phyloP scores from a whole-genome alignment of 371 early-diverging fungal genomes.

The Syncephalis plumigaleata region DNA sequence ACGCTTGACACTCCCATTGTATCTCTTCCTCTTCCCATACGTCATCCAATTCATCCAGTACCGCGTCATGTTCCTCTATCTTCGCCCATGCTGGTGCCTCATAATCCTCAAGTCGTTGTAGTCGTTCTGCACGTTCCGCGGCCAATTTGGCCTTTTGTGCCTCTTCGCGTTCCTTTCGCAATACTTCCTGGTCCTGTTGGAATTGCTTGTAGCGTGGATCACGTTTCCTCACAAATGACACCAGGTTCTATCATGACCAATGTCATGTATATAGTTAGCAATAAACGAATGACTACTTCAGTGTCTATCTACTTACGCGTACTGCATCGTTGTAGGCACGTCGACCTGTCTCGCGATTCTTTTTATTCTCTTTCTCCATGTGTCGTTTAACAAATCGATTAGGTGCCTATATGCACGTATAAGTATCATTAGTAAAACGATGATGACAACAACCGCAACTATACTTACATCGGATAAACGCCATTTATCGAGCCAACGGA shows the following conservation, averaged over 20 bases:
- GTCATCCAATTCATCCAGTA: slow-evolving; percentile 10
- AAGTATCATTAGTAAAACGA: background rate
- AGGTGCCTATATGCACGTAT: slow-evolving; percentile 21
- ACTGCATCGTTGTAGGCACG: slow-evolving; percentile 78
- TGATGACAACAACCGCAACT: slow-evolving; percentile 2
- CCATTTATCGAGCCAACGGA: slow-evolving; percentile 82
- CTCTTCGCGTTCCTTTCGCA: slow-evolving; percentile 22
- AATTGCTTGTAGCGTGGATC: slow-evolving; percentile 56
- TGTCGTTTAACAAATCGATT: slow-evolving; percentile 60
- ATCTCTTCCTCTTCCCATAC: slow-evolving; percentile 17
- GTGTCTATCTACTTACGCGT: slow-evolving; percentile 3
- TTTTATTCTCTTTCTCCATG: slow-evolving; percentile 88
- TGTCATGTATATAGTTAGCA: background rate
- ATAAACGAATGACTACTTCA: slow-evolving; percentile 15
- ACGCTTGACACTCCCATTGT: slow-evolving; percentile 53
- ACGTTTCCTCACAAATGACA: slow-evolving; percentile 41
- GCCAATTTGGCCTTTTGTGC: slow-evolving; percentile 30
- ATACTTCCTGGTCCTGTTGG: slow-evolving; percentile 24
- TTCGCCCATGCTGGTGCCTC: slow-evolving; percentile 46
- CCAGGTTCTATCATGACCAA: slow-evolving; percentile 18
- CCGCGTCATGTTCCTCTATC: slow-evolving; percentile 12
- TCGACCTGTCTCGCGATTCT: slow-evolving; percentile 61
- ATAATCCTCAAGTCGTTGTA: slow-evolving; percentile 25
- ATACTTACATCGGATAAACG: slow-evolving; percentile 35
- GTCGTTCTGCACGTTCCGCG: slow-evolving; percentile 26